phyloP scores from a whole-genome alignment of 2,329 filamentous ascomycete species.

The Fusarium dlaminii region DNA sequence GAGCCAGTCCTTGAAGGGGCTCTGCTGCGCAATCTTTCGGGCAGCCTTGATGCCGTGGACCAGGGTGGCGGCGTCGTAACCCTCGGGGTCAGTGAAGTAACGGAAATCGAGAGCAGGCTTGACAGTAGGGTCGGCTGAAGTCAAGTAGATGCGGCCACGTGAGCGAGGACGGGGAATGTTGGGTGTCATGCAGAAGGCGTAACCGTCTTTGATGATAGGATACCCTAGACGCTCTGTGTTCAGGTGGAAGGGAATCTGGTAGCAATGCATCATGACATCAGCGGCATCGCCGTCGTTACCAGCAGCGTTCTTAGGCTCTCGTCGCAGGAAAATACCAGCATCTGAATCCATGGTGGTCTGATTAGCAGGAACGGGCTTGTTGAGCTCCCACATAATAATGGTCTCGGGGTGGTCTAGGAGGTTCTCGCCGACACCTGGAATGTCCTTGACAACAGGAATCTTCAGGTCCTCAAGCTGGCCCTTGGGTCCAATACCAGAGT shows the following conservation, averaged over 20 bases:
- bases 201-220: slow-evolving; percentile 68
- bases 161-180: slow-evolving; percentile 88
- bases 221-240: slow-evolving; percentile 86
- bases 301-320: slow-evolving; percentile 74
- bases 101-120: slow-evolving; percentile 89
- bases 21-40: slow-evolving; percentile 78
- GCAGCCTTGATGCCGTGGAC: slow-evolving; percentile 81
- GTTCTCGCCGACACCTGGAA: slow-evolving; percentile 70
- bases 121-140: slow-evolving; percentile 76
- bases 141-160: slow-evolving; percentile 80
- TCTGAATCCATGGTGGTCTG: slow-evolving; percentile 94
- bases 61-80: slow-evolving; percentile 84
- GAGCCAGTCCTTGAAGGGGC: slow-evolving; percentile 84
- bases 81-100: slow-evolving; percentile 88
- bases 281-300: slow-evolving; percentile 77
- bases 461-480: slow-evolving; percentile 62
- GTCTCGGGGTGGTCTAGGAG: slow-evolving; percentile 69
- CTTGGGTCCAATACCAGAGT: slow-evolving; percentile 66
- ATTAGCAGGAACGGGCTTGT: slow-evolving; percentile 76
- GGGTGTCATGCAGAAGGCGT: slow-evolving; percentile 93
- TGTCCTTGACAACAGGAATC: slow-evolving; percentile 65
- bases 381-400: slow-evolving; percentile 78
- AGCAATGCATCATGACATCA: slow-evolving; percentile 97
- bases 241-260: slow-evolving; percentile 91
- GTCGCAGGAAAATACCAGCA: slow-evolving; percentile 86